phyloP scores from a whole-genome alignment of 768 basidiomycete genomes.

The Flagelloscypha sp. region DNA sequence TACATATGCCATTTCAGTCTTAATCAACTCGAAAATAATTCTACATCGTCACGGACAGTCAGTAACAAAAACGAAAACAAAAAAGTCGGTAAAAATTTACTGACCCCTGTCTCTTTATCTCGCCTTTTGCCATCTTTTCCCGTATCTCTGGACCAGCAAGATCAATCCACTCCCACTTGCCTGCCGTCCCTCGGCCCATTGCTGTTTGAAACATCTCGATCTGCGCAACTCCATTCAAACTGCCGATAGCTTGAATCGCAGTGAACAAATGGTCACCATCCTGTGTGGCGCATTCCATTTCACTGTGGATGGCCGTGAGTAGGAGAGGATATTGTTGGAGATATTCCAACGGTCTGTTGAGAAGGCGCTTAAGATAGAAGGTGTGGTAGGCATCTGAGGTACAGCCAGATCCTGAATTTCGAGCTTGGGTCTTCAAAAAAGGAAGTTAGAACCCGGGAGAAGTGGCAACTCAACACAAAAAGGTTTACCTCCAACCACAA shows the following conservation, averaged over 20 bases:
- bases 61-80: background rate
- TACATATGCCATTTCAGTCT: conserved; percentile 67
- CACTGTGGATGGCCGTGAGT: conserved; percentile 56
- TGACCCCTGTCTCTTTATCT: conserved; percentile 55
- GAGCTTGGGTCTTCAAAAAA: conserved; percentile 45
- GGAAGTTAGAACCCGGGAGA: too few relatives aligned
- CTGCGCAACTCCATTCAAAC: conserved; percentile 46
- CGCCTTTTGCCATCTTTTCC: conserved; percentile 40
- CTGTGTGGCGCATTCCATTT: conserved; percentile 51
- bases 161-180: conserved; percentile 59
- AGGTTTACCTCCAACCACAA: conserved; percentile 56
- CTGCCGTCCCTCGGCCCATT: conserved; percentile 48
- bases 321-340: conserved; percentile 49
- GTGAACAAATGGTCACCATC: conserved; percentile 52
- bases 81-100: conserved; percentile 12
- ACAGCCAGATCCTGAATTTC: too few relatives aligned
- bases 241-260: conserved; percentile 52
- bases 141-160: conserved; percentile 46
- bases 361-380: conserved; percentile 41
- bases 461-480: too few relatives aligned
- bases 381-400: conserved; percentile 48
- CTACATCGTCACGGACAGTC: conserved; percentile 22
- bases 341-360: conserved; percentile 45
- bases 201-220: conserved; percentile 56
- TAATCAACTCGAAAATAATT: conserved; percentile 64